Percentiles rank a stretch among this genome's conserved stretches.
Evolutionary conservation across 1,139 yeast species (phyloP).

Genomic region (Saccharomyces hybrid): DNA sequence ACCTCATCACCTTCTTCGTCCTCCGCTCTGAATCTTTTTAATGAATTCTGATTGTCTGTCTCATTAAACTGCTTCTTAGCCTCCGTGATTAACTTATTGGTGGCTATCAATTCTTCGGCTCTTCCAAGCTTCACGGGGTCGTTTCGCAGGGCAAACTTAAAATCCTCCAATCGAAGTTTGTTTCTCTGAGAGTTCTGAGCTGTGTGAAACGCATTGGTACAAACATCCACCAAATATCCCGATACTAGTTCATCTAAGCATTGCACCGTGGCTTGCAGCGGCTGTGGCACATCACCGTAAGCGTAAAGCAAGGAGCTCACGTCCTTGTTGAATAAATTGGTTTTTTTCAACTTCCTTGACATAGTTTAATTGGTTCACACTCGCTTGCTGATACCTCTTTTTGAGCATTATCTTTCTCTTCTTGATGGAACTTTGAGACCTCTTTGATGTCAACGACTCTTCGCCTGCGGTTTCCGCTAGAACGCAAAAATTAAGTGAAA

Average conservation of each 20-base stretch:
- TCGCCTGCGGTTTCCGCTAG: constrained; percentile 1
- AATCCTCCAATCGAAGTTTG: constrained; percentile 79
- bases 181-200: constrained; percentile 51
- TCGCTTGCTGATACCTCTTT: neutral
- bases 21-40: constrained; percentile 30
- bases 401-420: neutral
- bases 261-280: constrained; percentile 68
- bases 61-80: constrained; percentile 81
- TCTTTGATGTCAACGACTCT: neutral
- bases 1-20: constrained; percentile 33
- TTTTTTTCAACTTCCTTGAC: constrained; percentile 33
- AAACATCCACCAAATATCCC: constrained; percentile 66
- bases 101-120: constrained; percentile 66
- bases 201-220: constrained; percentile 43
- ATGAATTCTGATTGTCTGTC: constrained; percentile 41
- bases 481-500: neutral
- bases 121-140: constrained; percentile 83
- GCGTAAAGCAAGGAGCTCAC: constrained; percentile 74
- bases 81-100: constrained; percentile 67
- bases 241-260: constrained; percentile 76
- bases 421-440: neutral
- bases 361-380: constrained; percentile 8
- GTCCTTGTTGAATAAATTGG: constrained; percentile 52
- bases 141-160: constrained; percentile 74
- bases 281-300: constrained; percentile 77